phyloP scores from a whole-genome alignment of 371 early-diverging fungal genomes.

The Mucor velutinosus region DNA sequence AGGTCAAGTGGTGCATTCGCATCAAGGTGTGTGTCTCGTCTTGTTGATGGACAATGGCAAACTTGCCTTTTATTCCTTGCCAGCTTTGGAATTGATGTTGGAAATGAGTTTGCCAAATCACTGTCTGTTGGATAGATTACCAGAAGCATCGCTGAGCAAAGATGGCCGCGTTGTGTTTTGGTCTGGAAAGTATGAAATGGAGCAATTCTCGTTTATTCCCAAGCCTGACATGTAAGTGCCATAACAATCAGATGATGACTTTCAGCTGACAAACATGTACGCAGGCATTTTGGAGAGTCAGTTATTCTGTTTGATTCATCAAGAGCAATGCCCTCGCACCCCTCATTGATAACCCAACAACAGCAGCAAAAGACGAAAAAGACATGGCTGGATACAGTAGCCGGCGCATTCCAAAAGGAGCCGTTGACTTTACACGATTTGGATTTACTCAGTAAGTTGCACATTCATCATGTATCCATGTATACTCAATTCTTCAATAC shows the following conservation, averaged over 20 bases:
- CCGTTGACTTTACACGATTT: slow-evolving; percentile 47
- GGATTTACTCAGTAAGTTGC: slow-evolving; percentile 51
- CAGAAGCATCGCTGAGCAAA: slow-evolving; percentile 36
- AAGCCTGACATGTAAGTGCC: slow-evolving; percentile 31
- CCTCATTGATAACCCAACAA: slow-evolving; percentile 19
- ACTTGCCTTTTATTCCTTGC: slow-evolving; percentile 31
- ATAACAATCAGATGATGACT: neutral
- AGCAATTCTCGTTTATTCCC: slow-evolving; percentile 39
- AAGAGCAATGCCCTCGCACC: slow-evolving; percentile 45
- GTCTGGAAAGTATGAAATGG: slow-evolving; percentile 46
- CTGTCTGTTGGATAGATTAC: slow-evolving; percentile 8
- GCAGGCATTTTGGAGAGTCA: slow-evolving; percentile 30
- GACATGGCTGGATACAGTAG: slow-evolving; percentile 52
- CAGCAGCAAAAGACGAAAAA: slow-evolving; percentile 33
- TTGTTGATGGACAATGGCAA: slow-evolving; percentile 29
- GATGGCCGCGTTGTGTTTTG: slow-evolving; percentile 58
- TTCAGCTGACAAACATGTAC: slow-evolving; percentile 1
- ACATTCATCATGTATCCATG: neutral
- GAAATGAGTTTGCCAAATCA: slow-evolving; percentile 13
- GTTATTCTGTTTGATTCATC: slow-evolving; percentile 47
- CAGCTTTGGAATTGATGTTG: slow-evolving; percentile 26
- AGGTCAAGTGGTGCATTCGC: slow-evolving; percentile 22
- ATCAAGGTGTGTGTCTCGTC: slow-evolving; percentile 32
- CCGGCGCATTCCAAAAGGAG: slow-evolving; percentile 47
- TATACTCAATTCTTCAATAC: neutral